Evolutionary conservation across 1,284 basidiomycete species (phyloP), one percentile per base, ranked within the genome.

Genomic region (Naganishia sp.): DNA sequence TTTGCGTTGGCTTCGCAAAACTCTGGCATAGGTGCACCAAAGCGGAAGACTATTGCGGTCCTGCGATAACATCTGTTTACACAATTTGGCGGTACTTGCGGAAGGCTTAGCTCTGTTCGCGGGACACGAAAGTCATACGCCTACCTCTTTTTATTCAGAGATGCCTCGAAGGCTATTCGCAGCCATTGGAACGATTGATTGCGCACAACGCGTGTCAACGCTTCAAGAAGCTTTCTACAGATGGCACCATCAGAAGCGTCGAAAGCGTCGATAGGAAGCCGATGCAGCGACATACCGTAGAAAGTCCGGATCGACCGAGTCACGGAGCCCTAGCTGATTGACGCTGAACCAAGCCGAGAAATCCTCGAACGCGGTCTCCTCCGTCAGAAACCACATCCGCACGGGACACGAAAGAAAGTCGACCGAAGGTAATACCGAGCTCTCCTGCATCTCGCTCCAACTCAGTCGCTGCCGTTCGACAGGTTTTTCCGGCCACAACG

Each of bases 1-100:
- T 64, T 87, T 87, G 10, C 90, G 86, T 60, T 88, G 81, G 0
- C 50, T 54, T 32, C 86, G 83, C 74, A 94, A 90, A 23, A 96
- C 82, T 32, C 86, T 85, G 9, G 90, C 92, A 79, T 95, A 93
- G 2, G 84, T 85, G 49, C 85, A 84, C 92, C 94, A 96, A 51
- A 88, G 86, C 0, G 80, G 76, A 31, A 92, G 0, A 79, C 76
- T 66, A 89, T 90, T 11, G 91, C 93, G 32, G 86, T 77, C 75
- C 89, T 92, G 50, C 11, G 52, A 61, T 7, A 63, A 54, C 43
- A 66, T 45, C 6, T 61, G 57, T 35, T 61, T 66, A 52, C 45
- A 60, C 52, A 54, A 46, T 43, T 61, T 62, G 49, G 75, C 73
- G 0, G 74, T 76, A 63, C 15, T 55, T 15, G 2, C 18, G 42